Conservation (phyloP, 805 yeast species). For the Candida stauntonica region DNA sequence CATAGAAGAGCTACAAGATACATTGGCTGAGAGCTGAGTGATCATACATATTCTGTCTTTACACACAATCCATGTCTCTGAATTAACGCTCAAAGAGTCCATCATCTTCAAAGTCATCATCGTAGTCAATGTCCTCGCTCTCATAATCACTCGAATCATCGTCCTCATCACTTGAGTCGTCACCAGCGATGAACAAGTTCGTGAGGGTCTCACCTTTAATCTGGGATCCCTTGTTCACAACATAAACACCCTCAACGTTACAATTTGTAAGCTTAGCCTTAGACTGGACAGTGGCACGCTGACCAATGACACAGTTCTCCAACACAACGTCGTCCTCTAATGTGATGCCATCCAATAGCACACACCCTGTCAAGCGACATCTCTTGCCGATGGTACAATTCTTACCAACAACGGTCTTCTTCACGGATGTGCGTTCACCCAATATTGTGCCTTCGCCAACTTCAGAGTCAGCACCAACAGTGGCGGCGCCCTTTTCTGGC, state of each 20-base stretch:
- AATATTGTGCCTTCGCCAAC: constrained; percentile 65
- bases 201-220: constrained; percentile 57
- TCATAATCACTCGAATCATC: constrained; percentile 30
- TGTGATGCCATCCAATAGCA: constrained; percentile 63
- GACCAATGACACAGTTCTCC: constrained; percentile 88
- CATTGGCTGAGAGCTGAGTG: background rate
- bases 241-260: constrained; percentile 77
- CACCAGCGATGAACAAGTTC: constrained; percentile 29
- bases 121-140: constrained; percentile 25
- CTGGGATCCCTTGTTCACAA: constrained; percentile 50
- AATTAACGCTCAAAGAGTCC: constrained; percentile 52
- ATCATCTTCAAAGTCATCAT: constrained; percentile 43
- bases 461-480: constrained; percentile 81
- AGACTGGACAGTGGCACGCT: constrained; percentile 53
- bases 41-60: background rate
- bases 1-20: too few species aligned
- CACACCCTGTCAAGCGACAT: constrained; percentile 84
- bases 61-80: too few species aligned
- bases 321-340: constrained; percentile 70
- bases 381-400: constrained; percentile 76
- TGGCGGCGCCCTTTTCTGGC: constrained; percentile 55
- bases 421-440: constrained; percentile 82
- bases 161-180: constrained; percentile 23
- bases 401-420: constrained; percentile 75
- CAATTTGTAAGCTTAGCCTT: constrained; percentile 73